Conservation (phyloP, 2,329 filamentous ascomycete genomes). For the Fusarium sterilihyphosum region DNA sequence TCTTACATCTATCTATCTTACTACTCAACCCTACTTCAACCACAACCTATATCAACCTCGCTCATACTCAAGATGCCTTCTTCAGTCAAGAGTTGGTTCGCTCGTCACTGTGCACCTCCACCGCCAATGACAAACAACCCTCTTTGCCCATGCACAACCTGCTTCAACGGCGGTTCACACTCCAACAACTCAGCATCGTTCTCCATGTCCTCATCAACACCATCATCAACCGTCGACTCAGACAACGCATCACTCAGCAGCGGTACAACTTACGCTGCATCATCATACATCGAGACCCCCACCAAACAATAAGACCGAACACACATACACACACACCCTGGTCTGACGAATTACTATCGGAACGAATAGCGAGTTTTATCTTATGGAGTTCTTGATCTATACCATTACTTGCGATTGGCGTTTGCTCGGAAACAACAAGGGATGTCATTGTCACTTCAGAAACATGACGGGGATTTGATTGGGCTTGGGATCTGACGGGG, state of each 20-base stretch:
- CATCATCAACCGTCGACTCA: conserved; percentile 20
- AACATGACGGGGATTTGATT: background rate
- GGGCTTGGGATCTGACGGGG: conserved; percentile 7
- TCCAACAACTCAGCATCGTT: conserved; percentile 28
- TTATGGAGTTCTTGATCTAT: conserved; percentile 25
- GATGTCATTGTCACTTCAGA: background rate
- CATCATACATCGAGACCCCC: conserved; percentile 35
- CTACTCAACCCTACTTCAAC: background rate
- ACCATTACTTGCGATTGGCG: conserved; percentile 33
- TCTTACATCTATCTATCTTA: background rate
- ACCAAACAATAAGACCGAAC: conserved; percentile 32
- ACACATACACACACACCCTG: background rate
- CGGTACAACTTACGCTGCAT: conserved; percentile 29
- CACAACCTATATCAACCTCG: background rate
- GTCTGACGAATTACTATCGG: conserved; percentile 16
- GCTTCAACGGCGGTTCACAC: conserved; percentile 45
- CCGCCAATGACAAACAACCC: conserved; percentile 49
- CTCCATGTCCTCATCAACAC: conserved; percentile 12
- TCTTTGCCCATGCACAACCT: conserved; percentile 50
- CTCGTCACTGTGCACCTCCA: conserved; percentile 53
- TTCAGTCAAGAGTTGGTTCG: conserved; percentile 50
- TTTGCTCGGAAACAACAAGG: conserved; percentile 28
- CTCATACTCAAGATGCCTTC: conserved; percentile 45
- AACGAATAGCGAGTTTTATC: conserved; percentile 6
- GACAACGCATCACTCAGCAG: conserved; percentile 41